These are phyloP conservation scores for Cladosporium sp. DNA, from an alignment of 2,329 filamentous ascomycete genomes.

Conservation along the genomic window DNA sequence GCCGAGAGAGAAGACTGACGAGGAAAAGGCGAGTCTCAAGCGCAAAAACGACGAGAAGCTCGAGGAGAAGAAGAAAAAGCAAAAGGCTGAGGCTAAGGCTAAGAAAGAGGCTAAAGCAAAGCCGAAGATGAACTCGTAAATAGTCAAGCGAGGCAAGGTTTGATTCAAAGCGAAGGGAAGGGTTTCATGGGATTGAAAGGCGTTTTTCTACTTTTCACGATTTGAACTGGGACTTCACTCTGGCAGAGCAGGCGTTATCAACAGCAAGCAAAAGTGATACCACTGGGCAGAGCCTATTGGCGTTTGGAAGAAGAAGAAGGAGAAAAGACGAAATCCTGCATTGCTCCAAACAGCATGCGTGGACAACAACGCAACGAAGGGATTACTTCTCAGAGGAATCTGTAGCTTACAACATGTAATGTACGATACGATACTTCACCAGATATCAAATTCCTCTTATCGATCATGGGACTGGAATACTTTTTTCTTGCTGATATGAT, in stretches of 20 bases:
- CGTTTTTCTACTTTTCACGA: slow-evolving; percentile 1
- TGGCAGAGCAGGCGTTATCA: slow-evolving; percentile 5
- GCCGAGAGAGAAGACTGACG: slow-evolving; percentile 79
- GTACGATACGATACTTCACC: not conserved
- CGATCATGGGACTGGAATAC: not conserved
- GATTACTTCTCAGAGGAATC: not conserved
- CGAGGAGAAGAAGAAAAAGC: slow-evolving; percentile 90
- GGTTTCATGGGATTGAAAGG: not conserved
- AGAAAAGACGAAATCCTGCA: not conserved
- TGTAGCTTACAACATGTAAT: not conserved
- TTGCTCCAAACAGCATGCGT: not conserved
- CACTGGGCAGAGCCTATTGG: slow-evolving; percentile 1
- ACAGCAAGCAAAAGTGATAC: slow-evolving; percentile 13
- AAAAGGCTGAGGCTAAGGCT: slow-evolving; percentile 90
- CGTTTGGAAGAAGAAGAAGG: too few relatives aligned
- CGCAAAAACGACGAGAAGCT: slow-evolving; percentile 90
- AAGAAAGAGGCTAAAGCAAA: slow-evolving; percentile 90
- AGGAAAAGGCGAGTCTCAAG: slow-evolving; percentile 80
- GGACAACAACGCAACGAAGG: not conserved
- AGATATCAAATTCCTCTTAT: not conserved
- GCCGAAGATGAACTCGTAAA: slow-evolving; percentile 47
- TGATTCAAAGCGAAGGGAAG: not conserved
- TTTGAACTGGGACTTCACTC: too few relatives aligned
- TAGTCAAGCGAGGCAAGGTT: not conserved
- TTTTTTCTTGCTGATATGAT: too few relatives aligned